Base-by-base conservation (phyloP, 2,329 filamentous ascomycete species). In the Apiospora malaysiana region DNA sequence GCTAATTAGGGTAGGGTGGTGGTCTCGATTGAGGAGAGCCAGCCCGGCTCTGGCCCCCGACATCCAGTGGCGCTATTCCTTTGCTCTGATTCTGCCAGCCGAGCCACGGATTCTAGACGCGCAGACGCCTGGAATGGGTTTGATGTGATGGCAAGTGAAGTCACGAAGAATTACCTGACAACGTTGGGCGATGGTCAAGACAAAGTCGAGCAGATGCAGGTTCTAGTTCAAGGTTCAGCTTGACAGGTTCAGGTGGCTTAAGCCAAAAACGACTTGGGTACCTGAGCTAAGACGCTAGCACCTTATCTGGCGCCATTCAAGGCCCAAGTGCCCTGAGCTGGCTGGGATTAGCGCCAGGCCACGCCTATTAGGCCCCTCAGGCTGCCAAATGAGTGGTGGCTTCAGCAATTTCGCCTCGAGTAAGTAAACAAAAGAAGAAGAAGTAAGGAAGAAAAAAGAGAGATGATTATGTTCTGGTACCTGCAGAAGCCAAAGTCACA, bases 221-320 rank as follows among this genome's bases (percentile, higher is more conserved):
- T 27, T 51, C 12, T 27, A 56, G 49, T 16, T 18, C 25, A 59
- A 59, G 47, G 51, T 59, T 59, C 51, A 59, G 51, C 51, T 59
- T 59, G 51, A 59, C 51, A 59, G 27, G 51, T 59, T 16, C 51
- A 37, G 51, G 27, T 37, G 51, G 51, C 27, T 37, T 59, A 59
- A 37, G 51, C 51, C 51, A 4, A 2, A 59, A 37, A 8, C 27
- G 27, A 37, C 3, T 59, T 37, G 18, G 51, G 51, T 27, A 10
- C 51, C 25, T 32, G 51, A 37, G 25, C 51, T 51, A 51, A 12
- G 10, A 23, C 1, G n/a, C 21, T 49, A 49, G 49, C 49, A 27
- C 49, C 21, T 59, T 56, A 18, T 25, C 49, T 32, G 49, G 49
- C 25, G 49, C 49, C 42, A 45, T 45, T 45, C 18, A 56, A 21